Conservation (phyloP, 352 stramenopile species). For the Pythium apleroticum region DNA sequence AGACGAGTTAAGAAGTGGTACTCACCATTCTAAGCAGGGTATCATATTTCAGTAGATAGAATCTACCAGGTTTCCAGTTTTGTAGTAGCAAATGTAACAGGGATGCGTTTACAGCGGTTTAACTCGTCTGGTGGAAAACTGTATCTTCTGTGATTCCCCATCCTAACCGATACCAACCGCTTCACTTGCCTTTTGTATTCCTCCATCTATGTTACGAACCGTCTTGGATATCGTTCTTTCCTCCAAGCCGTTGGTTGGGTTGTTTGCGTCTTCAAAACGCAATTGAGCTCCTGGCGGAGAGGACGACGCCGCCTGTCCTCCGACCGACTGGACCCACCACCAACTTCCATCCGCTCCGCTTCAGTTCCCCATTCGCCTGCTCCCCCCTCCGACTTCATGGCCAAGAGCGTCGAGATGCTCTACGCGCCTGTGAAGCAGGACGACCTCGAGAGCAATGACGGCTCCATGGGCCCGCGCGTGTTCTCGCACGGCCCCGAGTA, state of each 20-base stretch:
- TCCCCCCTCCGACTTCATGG: constrained; percentile 10
- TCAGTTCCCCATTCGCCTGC: constrained; percentile 5
- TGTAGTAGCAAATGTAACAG: too few relatives aligned
- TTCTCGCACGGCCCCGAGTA: constrained; percentile 57
- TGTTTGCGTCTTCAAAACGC: constrained; percentile 20
- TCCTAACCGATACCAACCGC: constrained; percentile 5
- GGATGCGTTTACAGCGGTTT: too few relatives aligned
- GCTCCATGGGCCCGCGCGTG: constrained; percentile 28
- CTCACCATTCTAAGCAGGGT: too few relatives aligned
- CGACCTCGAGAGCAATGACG: constrained; percentile 59
- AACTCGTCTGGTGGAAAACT: too few relatives aligned
- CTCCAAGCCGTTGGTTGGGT: background rate
- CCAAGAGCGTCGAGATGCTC: constrained; percentile 37
- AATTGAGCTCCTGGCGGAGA: constrained; percentile 6
- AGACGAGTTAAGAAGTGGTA: too few relatives aligned
- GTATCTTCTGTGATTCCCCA: background rate
- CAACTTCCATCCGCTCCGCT: too few relatives aligned
- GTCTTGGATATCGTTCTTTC: constrained; percentile 2
- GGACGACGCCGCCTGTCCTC: background rate
- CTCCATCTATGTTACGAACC: constrained; percentile 14
- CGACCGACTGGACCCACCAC: constrained; percentile 2
- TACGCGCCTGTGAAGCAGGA: constrained; percentile 74
- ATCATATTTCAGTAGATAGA: too few relatives aligned
- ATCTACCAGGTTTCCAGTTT: too few relatives aligned
- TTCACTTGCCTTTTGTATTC: constrained; percentile 11